phyloP scores from a whole-genome alignment of 2,329 filamentous ascomycete species.

The Nigrospora osmanthi region DNA sequence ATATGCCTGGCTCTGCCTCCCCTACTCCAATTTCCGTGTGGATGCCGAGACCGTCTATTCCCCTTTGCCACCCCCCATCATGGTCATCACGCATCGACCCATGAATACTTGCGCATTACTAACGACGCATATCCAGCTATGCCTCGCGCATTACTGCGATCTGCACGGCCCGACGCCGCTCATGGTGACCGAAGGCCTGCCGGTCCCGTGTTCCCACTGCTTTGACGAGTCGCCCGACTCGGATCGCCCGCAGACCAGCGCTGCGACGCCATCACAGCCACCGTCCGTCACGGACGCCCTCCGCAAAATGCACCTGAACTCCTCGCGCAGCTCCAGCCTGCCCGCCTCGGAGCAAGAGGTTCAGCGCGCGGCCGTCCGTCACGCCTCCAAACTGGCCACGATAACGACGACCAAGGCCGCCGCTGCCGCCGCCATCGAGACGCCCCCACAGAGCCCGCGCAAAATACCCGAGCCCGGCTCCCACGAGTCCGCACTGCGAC shows the following conservation, averaged over 20 bases:
- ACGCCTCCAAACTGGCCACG: slow-evolving; percentile 24
- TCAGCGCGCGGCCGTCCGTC: slow-evolving; percentile 33
- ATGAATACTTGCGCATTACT: slow-evolving; percentile 19
- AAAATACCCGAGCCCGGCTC: slow-evolving; percentile 22
- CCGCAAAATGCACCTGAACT: slow-evolving; percentile 35
- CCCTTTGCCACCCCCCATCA: not conserved
- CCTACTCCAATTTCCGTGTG: no score
- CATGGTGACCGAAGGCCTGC: slow-evolving; percentile 62
- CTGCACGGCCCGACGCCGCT: slow-evolving; percentile 61
- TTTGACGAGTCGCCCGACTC: slow-evolving; percentile 35
- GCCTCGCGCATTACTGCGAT: slow-evolving; percentile 65
- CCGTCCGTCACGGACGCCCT: slow-evolving; percentile 37
- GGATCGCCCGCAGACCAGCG: slow-evolving; percentile 31
- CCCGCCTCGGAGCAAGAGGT: slow-evolving; percentile 37
- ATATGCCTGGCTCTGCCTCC: no score
- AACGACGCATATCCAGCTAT: slow-evolving; percentile 47
- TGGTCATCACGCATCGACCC: slow-evolving; percentile 6
- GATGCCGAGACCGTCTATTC: no score
- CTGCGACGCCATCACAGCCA: slow-evolving; percentile 24
- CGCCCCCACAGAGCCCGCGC: slow-evolving; percentile 50
- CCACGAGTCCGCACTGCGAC: slow-evolving; percentile 21
- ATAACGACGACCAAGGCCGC: slow-evolving; percentile 17
- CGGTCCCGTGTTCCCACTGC: slow-evolving; percentile 52
- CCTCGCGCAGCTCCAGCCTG: slow-evolving; percentile 32
- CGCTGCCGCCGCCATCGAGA: slow-evolving; percentile 36